Evolutionary conservation across 192 early-diverging fungal genomes (phyloP).

Genomic region (Entomortierella chlamydospora): DNA sequence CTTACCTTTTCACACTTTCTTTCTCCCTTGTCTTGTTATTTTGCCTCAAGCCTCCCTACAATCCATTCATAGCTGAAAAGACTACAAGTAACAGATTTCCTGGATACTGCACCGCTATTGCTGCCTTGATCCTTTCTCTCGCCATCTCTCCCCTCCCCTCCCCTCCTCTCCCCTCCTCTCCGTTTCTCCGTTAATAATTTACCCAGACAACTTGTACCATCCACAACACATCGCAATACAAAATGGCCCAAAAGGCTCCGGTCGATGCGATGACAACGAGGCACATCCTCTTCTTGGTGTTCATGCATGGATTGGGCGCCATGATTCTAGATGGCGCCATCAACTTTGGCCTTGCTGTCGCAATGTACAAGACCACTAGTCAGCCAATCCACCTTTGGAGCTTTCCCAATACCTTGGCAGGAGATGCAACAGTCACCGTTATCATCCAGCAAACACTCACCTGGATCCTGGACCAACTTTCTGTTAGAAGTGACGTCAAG

Average conservation of each 20-base stretch:
- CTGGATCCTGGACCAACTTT: constrained; percentile 25
- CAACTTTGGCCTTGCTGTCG: constrained; percentile 44
- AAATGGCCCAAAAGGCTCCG: constrained; percentile 13
- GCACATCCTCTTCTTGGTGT: constrained; percentile 27
- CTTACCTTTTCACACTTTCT: no score
- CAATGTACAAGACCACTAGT: constrained; percentile 36
- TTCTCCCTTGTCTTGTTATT: no score
- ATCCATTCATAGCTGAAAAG: no score
- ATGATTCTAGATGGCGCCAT: constrained; percentile 35
- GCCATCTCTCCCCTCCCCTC: neutral
- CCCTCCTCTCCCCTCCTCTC: neutral
- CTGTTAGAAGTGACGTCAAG: constrained; percentile 18
- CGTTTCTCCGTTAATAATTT: neutral
- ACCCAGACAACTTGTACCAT: no score
- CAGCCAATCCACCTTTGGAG: constrained; percentile 25
- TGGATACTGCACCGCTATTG: no score
- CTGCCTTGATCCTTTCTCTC: no score
- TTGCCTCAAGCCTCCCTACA: no score
- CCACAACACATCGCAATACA: neutral
- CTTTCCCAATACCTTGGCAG: constrained; percentile 29
- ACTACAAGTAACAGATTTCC: no score
- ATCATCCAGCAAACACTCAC: constrained; percentile 34
- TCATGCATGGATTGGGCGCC: constrained; percentile 33
- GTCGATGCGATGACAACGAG: constrained; percentile 18
- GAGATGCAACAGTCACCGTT: constrained; percentile 34